Evolutionary conservation across 139 green algal species (phyloP).

Genomic region (Chlamydomonas sp.): DNA sequence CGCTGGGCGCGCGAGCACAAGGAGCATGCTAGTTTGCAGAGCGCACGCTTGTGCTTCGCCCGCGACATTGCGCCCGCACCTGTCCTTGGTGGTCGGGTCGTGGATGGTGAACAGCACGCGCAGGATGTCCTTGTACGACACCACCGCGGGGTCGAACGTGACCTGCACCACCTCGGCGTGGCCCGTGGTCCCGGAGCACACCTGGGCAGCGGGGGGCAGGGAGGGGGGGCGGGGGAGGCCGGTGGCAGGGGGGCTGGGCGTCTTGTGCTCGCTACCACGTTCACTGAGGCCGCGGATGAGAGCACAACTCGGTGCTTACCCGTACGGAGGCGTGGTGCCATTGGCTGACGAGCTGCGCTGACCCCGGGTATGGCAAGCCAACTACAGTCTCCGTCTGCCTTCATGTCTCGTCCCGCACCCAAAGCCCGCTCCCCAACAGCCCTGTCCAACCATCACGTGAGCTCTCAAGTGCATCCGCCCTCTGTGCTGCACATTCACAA

Average conservation of each 20-base stretch:
- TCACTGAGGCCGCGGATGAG: too few relatives aligned
- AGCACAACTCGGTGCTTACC: too few relatives aligned
- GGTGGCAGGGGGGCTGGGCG: neutral
- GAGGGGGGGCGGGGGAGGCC: neutral
- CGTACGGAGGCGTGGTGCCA: too few relatives aligned
- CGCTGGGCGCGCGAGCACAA: neutral
- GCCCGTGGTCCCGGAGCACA: constrained; percentile 65
- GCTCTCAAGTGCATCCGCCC: too few relatives aligned
- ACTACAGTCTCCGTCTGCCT: too few relatives aligned
- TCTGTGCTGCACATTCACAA: too few relatives aligned
- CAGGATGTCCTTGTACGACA: constrained; percentile 57
- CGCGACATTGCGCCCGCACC: constrained; percentile 57
- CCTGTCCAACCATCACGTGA: too few relatives aligned
- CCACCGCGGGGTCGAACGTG: constrained; percentile 57
- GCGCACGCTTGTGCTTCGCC: constrained; percentile 23
- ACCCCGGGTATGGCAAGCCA: too few relatives aligned
- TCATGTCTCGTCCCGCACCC: too few relatives aligned
- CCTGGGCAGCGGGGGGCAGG: constrained; percentile 29
- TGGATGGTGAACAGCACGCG: constrained; percentile 67
- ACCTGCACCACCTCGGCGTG: constrained; percentile 73
- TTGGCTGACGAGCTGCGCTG: too few relatives aligned
- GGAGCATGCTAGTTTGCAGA: neutral
- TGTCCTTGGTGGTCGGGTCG: constrained; percentile 67
- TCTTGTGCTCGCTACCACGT: too few relatives aligned
- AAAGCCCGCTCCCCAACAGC: too few relatives aligned